Conservation (phyloP, 2,329 filamentous ascomycete genomes). For the Sarocladium oryzae region DNA sequence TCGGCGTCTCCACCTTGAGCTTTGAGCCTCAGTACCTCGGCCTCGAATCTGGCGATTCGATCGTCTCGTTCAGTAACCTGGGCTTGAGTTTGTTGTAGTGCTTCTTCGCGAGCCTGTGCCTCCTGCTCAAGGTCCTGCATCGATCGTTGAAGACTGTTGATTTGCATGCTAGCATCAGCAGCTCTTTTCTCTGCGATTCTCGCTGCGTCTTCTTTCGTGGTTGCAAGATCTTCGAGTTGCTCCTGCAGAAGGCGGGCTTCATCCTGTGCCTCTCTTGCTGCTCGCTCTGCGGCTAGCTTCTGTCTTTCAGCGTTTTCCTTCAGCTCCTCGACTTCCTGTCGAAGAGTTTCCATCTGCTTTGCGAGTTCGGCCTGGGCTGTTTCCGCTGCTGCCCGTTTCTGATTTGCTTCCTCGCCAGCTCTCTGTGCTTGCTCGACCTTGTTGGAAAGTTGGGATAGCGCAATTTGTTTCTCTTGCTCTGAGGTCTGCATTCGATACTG, state of each 20-base stretch:
- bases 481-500: constrained; percentile 82
- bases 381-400: constrained; percentile 55
- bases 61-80: constrained; percentile 63
- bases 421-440: constrained; percentile 75
- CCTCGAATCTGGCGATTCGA: constrained; percentile 68
- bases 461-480: constrained; percentile 81
- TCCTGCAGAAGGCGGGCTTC: constrained; percentile 70
- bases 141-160: constrained; percentile 38
- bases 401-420: constrained; percentile 80
- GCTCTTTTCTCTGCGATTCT: constrained; percentile 50
- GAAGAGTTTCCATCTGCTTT: constrained; percentile 42
- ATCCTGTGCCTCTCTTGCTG: constrained; percentile 64
- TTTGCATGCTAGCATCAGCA: constrained; percentile 47
- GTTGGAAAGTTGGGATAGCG: constrained; percentile 70
- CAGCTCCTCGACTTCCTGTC: constrained; percentile 45
- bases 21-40: constrained; percentile 76
- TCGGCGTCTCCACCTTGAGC: constrained; percentile 83
- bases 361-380: constrained; percentile 43
- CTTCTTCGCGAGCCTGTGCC: constrained; percentile 45
- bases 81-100: constrained; percentile 56
- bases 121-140: constrained; percentile 56
- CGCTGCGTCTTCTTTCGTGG: constrained; percentile 62
- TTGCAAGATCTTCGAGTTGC: constrained; percentile 66
- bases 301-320: constrained; percentile 45
- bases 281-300: constrained; percentile 60